Evolutionary conservation across 306 rosid genomes (phyloP), one percentile per base, ranked within the genome.

Genomic region (Cicer cuneatum): DNA sequence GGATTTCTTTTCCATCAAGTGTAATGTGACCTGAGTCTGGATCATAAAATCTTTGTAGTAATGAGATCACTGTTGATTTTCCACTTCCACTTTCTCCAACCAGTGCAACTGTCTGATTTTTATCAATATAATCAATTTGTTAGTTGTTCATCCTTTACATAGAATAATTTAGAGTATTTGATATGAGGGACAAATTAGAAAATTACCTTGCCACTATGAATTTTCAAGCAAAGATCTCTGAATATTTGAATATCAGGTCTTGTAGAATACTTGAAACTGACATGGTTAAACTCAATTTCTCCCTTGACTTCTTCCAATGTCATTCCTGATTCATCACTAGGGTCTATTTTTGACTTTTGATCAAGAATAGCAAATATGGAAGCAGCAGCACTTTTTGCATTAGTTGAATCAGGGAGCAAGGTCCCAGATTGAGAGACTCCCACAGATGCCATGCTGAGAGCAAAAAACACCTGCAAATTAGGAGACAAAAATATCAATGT

Each of bases 41-140:
- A 9, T 91, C 89, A 37, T 91, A 91, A 72, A 91, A 87, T 48
- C 97, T 86, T 45, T 91, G 92, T 82, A 91, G 39, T 43, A 91
- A 51, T 5, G 92, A 85, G 66, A 91, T 86, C 70, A 91, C 90
- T 2, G 97, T 91, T 21, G 97, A 91, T 69, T 91, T 91, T 43
- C 97, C 97, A 62, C 97, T 83, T 18, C 97, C 97, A 72, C 97
- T 91, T 85, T 89, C 97, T 14, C 97, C 97, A 8, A 89, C 97
- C 42, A 91, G 60, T 43, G 95, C 97, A 66, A 89, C 87, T 6
- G 91, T 90, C 93, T 88, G 82, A 40, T 62, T 60, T 15, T 60
- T 58, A 63, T 6, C 11, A 77, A 8, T 4, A 66, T 7, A 41
- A 46, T 43, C 51, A 35, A 42, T n/a, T 3, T 15, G 48, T 77